A percentile compares a stretch with the other conserved stretches of the same genome.
Evolutionary conservation across 495 filamentous ascomycete genomes (phyloP).

Genomic region (Aspergillus incahuasiensis): DNA sequence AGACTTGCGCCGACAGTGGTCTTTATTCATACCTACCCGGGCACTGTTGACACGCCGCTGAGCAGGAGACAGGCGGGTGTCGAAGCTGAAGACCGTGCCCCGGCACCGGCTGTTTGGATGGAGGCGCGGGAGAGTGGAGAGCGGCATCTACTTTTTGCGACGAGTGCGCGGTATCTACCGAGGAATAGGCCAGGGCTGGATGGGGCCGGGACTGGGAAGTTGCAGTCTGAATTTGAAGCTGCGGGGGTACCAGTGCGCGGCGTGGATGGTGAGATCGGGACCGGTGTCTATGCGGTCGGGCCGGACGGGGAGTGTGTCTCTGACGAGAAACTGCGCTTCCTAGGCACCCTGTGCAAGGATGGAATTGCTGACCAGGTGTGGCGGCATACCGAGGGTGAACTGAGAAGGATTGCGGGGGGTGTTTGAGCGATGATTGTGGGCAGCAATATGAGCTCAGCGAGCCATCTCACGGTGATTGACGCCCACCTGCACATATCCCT

Average conservation of each 20-base stretch:
- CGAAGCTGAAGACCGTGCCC: no score
- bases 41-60: not conserved
- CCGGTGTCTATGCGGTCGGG: not conserved
- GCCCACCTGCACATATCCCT: no score
- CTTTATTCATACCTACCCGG: not conserved
- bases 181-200: no score
- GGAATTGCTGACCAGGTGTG: not conserved
- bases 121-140: conserved; percentile 6
- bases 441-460: no score
- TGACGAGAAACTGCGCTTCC: no score
- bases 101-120: not conserved
- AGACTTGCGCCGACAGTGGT: not conserved
- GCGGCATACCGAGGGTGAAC: conserved; percentile 1
- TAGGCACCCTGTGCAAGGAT: no score
- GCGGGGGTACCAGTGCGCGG: not conserved
- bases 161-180: no score
- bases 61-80: not conserved
- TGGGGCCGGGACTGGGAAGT: no score
- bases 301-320: no score
- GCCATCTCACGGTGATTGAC: no score
- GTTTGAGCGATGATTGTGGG: not conserved
- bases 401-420: no score
- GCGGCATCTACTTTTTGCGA: conserved; percentile 4
- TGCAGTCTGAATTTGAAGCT: not conserved
- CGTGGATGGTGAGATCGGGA: not conserved